phyloP scores from a whole-genome alignment of 106 monocot species.

The Dendrobium nobile region DNA sequence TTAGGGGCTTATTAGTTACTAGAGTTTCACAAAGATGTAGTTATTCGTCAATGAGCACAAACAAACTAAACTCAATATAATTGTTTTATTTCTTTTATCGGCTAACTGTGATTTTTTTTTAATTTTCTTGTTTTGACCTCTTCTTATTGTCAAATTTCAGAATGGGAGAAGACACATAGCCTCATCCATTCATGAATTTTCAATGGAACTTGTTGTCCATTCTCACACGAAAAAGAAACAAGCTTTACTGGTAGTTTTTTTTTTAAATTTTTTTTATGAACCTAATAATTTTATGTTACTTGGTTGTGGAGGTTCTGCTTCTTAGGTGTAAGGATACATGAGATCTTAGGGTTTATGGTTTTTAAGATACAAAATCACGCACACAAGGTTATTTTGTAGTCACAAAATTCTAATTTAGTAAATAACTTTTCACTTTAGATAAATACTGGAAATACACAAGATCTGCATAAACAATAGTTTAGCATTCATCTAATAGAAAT shows the following conservation, averaged over 20 bases:
- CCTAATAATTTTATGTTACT: not conserved
- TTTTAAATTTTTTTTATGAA: not conserved
- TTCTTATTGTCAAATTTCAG: slow-evolving; percentile 30
- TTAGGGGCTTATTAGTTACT: not conserved
- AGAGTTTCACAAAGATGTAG: not conserved
- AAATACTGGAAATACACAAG: not conserved
- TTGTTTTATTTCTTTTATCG: slow-evolving; percentile 8
- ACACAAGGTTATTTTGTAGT: not conserved
- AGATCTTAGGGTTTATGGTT: not conserved
- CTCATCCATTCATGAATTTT: slow-evolving; percentile 86
- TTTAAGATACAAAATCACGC: not conserved
- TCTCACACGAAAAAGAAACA: slow-evolving; percentile 85
- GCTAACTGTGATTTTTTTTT: not conserved
- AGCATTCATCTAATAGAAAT: not conserved
- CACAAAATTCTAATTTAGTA: not conserved
- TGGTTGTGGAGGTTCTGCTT: not conserved
- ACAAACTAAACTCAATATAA: not conserved
- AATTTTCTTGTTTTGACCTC: not conserved
- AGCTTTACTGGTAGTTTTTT: slow-evolving; percentile 74
- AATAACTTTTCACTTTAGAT: not conserved
- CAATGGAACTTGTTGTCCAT: slow-evolving; percentile 93
- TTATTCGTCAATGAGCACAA: not conserved
- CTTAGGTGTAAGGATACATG: not conserved
- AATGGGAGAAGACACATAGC: slow-evolving; percentile 88
- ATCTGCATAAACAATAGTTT: not conserved